Evolutionary conservation across 1,284 basidiomycete genomes (phyloP), one percentile per base, ranked within the genome.

Genomic region (Sphagnurus paluster): DNA sequence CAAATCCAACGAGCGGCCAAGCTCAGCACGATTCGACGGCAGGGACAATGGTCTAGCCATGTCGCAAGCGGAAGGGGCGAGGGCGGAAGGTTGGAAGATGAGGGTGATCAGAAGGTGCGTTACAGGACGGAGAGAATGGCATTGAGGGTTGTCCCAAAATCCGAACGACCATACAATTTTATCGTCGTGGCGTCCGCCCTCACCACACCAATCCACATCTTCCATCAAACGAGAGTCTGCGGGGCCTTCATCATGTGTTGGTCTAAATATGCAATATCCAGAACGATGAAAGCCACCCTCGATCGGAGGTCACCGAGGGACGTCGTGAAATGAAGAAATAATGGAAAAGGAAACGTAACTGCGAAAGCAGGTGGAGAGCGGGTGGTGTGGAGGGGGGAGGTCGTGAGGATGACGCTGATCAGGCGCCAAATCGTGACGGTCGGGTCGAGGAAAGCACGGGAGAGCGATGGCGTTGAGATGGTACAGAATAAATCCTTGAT

Each of bases 341-440:
- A 49, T 37, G 50, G 45, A 46, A 49, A 28, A 21, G 44, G 47
- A 39, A 38, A 49, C 24, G 48, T 49, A 48, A 42, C 42, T 34
- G 33, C 30, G 19, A 49, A 33, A 36, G 32, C 17, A 44, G 45
- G 38, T 24, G 40, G 44, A 47, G 46, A 43, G 32, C 29, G 44
- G 48, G 37, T 44, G 42, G 54, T 44, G 39, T 35, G 42, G 44
- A 50, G 41, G 14, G 44, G 38, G 28, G 25, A 38, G 29, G 48
- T 48, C 56, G 49, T 38, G 39, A 52, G 32, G 17, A 48, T 42
- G 52, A 50, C 50, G 61, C 59, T 66, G 65, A 66, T 65, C 62
- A 65, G 64, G 56, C 67, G 54, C 52, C 56, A 39, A 55, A 43
- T 46, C 47, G 44, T 47, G 53, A 54, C 56, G 49, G 41, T 23